Percentiles rank a stretch among this genome's conserved stretches.
phyloP scores from a whole-genome alignment of 2,329 filamentous ascomycete species.

The Ophiostoma australiae region DNA sequence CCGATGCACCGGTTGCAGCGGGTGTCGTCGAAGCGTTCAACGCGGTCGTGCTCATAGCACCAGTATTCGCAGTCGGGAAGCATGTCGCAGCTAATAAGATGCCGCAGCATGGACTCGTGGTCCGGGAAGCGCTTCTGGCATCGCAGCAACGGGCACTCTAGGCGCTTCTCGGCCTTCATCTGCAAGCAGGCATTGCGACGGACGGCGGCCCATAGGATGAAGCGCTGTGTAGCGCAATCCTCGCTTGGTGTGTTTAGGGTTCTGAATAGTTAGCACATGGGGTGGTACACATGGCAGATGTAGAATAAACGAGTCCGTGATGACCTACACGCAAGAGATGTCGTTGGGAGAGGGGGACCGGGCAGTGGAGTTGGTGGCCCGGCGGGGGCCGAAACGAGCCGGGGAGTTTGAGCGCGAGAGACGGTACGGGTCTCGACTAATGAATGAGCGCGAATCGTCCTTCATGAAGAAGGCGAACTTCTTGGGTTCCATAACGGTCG shows the following conservation, averaged over 20 bases:
- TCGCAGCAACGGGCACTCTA: slow-evolving; percentile 49
- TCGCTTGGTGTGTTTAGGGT: slow-evolving; percentile 36
- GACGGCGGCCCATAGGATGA: slow-evolving; percentile 54
- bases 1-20: slow-evolving; percentile 47
- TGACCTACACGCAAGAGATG: slow-evolving; percentile 29
- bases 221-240: slow-evolving; percentile 50
- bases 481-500: slow-evolving; percentile 28
- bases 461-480: slow-evolving; percentile 27
- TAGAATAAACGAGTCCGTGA: neutral
- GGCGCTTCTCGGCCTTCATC: slow-evolving; percentile 45
- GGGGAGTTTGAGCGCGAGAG: slow-evolving; percentile 26
- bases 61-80: slow-evolving; percentile 50
- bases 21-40: slow-evolving; percentile 49
- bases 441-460: slow-evolving; percentile 25
- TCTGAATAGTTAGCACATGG: slow-evolving; percentile 15
- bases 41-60: slow-evolving; percentile 51
- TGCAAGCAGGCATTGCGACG: slow-evolving; percentile 48
- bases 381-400: slow-evolving; percentile 26
- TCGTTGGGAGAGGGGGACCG: slow-evolving; percentile 21
- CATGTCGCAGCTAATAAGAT: slow-evolving; percentile 46
- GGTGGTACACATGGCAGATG: neutral
- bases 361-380: slow-evolving; percentile 23
- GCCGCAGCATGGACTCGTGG: slow-evolving; percentile 52
- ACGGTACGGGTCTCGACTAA: slow-evolving; percentile 14
- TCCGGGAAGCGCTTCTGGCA: slow-evolving; percentile 47